phyloP scores from a whole-genome alignment of 140 eudicot species.

The Flaveria floridana region DNA sequence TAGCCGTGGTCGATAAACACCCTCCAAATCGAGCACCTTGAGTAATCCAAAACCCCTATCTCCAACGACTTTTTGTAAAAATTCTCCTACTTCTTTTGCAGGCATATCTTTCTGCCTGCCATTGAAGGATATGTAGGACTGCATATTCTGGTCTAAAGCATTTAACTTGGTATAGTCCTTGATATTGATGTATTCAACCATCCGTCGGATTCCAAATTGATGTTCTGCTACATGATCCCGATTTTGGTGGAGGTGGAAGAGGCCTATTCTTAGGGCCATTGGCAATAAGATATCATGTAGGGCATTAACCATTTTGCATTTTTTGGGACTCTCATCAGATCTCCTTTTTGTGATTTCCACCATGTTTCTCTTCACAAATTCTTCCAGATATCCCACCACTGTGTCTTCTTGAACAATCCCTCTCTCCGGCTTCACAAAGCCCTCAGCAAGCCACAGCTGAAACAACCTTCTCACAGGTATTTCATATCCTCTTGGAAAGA shows the following conservation, averaged over 20 bases:
- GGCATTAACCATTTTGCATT: slow-evolving; percentile 31
- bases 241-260: slow-evolving; percentile 36
- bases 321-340: slow-evolving; percentile 34
- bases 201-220: slow-evolving; percentile 33
- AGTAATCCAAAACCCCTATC: slow-evolving; percentile 43
- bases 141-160: slow-evolving; percentile 28
- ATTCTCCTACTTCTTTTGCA: slow-evolving; percentile 48
- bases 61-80: slow-evolving; percentile 36
- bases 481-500: slow-evolving; percentile 44
- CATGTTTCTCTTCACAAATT: slow-evolving; percentile 42
- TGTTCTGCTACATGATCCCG: slow-evolving; percentile 21
- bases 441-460: slow-evolving; percentile 55
- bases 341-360: slow-evolving; percentile 35
- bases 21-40: slow-evolving; percentile 59
- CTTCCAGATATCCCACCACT: slow-evolving; percentile 34
- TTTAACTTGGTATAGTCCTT: slow-evolving; percentile 23
- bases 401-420: slow-evolving; percentile 27
- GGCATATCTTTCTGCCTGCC: slow-evolving; percentile 46
- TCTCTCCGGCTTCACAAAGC: slow-evolving; percentile 27
- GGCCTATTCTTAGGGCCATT: slow-evolving; percentile 32
- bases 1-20: slow-evolving; percentile 50
- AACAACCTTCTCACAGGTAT: slow-evolving; percentile 56
- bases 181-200: slow-evolving; percentile 41
- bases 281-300: slow-evolving; percentile 34
- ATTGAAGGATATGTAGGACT: slow-evolving; percentile 52